Conservation (phyloP, 495 filamentous ascomycete species). For the Entonaema liquescens region DNA sequence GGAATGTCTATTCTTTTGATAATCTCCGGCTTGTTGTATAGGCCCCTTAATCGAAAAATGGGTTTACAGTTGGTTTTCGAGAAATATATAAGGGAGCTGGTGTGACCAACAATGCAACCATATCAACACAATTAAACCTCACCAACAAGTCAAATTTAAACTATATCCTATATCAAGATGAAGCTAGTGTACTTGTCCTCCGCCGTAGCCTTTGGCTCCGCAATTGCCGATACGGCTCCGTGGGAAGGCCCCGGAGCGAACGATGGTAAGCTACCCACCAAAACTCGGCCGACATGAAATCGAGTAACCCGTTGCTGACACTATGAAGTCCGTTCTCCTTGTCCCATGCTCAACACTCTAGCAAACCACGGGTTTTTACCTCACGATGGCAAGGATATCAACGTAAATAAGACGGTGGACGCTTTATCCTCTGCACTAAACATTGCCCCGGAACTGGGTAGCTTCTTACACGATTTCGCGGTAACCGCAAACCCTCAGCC, state of each 20-base stretch:
- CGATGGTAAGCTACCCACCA: slow-evolving; percentile 37
- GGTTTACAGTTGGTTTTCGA: background rate
- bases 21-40: background rate
- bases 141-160: background rate
- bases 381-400: slow-evolving; percentile 51
- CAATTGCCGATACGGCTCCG: background rate
- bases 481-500: slow-evolving; percentile 56
- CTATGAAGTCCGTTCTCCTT: slow-evolving; percentile 46
- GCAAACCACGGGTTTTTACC: slow-evolving; percentile 53
- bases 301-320: slow-evolving; percentile 20
- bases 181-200: slow-evolving; percentile 27
- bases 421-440: slow-evolving; percentile 56
- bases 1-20: background rate
- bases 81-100: background rate
- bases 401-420: slow-evolving; percentile 43
- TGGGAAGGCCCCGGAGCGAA: slow-evolving; percentile 24
- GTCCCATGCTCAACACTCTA: slow-evolving; percentile 53
- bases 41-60: background rate
- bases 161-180: slow-evolving; percentile 22
- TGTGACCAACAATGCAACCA: background rate
- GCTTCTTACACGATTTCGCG: slow-evolving; percentile 54
- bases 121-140: background rate
- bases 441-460: slow-evolving; percentile 48
- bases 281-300: slow-evolving; percentile 21
- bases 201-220: slow-evolving; percentile 25